These are phyloP conservation scores for Zygotorulaspora mrakii DNA, from an alignment of 1,139 yeast genomes.

Conservation along the genomic window DNA sequence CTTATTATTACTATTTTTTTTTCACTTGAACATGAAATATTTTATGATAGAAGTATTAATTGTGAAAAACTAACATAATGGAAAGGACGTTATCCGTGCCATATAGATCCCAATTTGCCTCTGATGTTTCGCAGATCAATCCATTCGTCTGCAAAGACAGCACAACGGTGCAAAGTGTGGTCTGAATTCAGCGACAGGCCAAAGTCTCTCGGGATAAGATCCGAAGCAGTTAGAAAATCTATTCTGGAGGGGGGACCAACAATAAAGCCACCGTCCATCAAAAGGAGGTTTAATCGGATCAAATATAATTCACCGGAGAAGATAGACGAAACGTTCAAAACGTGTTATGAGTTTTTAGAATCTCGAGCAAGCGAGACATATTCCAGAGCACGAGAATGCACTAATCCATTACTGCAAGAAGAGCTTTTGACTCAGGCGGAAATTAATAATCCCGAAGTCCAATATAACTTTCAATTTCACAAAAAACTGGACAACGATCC, in stretches of 20 bases:
- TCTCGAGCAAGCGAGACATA: constrained; percentile 39
- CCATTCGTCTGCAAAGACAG: constrained; percentile 13
- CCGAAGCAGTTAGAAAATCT: constrained; percentile 16
- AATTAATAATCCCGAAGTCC: constrained; percentile 73
- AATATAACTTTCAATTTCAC: constrained; percentile 54
- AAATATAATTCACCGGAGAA: constrained; percentile 66
- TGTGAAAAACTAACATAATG: neutral
- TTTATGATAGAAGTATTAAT: neutral
- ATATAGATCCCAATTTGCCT: no score
- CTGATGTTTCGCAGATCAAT: constrained; percentile 24
- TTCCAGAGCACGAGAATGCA: constrained; percentile 23
- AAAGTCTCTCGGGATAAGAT: constrained; percentile 17
- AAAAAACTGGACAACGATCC: constrained; percentile 40
- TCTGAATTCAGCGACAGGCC: constrained; percentile 20
- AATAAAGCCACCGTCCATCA: constrained; percentile 44
- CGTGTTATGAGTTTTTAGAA: constrained; percentile 61
- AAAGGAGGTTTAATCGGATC: constrained; percentile 42
- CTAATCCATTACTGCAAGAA: constrained; percentile 31
- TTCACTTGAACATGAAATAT: neutral
- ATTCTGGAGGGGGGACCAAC: constrained; percentile 22
- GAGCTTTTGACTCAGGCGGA: constrained; percentile 53
- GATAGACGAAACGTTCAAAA: constrained; percentile 66
- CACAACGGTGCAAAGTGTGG: constrained; percentile 18
- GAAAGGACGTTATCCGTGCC: no score
- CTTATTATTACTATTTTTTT: neutral